phyloP scores from a whole-genome alignment of 2,329 filamentous ascomycete species.

The Purpureocillium takamizusanense region DNA sequence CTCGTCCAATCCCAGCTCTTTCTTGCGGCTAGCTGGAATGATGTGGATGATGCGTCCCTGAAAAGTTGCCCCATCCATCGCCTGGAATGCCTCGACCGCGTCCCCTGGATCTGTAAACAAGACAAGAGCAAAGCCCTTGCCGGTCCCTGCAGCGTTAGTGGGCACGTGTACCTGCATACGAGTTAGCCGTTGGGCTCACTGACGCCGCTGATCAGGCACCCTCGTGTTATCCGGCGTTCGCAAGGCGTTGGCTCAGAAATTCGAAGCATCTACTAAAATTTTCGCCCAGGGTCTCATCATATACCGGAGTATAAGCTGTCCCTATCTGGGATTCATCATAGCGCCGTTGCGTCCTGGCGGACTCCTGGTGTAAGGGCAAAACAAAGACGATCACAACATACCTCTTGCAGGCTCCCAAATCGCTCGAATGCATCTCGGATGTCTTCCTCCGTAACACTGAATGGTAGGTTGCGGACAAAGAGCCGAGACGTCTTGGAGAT shows the following conservation, averaged over 20 bases:
- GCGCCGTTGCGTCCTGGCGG: constrained; percentile 23
- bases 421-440: constrained; percentile 61
- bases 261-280: constrained; percentile 99
- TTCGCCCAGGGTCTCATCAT: constrained; percentile 88
- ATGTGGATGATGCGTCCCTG: constrained; percentile 90
- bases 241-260: constrained; percentile 51
- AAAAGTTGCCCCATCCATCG: constrained; percentile 76
- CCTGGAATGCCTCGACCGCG: constrained; percentile 70
- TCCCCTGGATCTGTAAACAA: constrained; percentile 64
- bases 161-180: constrained; percentile 74
- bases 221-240: constrained; percentile 13
- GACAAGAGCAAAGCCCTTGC: constrained; percentile 87
- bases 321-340: constrained; percentile 99
- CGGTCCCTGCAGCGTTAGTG: constrained; percentile 59
- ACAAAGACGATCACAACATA: constrained; percentile 41
- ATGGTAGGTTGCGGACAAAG: constrained; percentile 84
- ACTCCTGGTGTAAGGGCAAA: constrained; percentile 3
- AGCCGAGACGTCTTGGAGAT: constrained; percentile 68
- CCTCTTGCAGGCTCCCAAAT: constrained; percentile 78
- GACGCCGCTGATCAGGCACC: constrained; percentile 8
- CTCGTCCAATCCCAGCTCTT: constrained; percentile 75
- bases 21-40: constrained; percentile 74
- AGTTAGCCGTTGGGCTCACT: constrained; percentile 16
- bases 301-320: constrained; percentile 94
- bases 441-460: constrained; percentile 68